Conservation (phyloP, 2,329 filamentous ascomycete genomes). For the Arachnomyces sp. region DNA sequence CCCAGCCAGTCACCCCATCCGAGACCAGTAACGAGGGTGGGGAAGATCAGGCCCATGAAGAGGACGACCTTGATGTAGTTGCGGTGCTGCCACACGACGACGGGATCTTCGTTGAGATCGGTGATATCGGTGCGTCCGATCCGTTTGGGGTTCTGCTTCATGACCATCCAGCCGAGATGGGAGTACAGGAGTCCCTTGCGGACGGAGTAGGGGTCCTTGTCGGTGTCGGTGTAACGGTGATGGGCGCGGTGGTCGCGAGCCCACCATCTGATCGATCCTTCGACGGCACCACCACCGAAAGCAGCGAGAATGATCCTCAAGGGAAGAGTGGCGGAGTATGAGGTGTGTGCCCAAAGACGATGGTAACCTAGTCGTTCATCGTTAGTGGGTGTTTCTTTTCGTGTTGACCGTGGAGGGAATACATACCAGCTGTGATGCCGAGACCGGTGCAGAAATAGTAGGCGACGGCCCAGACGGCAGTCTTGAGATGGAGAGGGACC, state of each 20-base stretch:
- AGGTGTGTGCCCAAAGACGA: constrained; percentile 78
- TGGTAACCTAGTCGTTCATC: constrained; percentile 55
- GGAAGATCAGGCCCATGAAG: constrained; percentile 69
- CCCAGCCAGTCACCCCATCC: constrained; percentile 75
- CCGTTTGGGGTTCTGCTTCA: constrained; percentile 88
- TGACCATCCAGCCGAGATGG: constrained; percentile 83
- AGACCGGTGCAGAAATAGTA: constrained; percentile 82
- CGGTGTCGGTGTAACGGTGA: constrained; percentile 86
- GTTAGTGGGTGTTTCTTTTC: neutral
- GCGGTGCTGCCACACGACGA: constrained; percentile 82
- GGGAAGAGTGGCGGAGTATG: constrained; percentile 68
- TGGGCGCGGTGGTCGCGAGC: constrained; percentile 78
- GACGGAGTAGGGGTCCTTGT: constrained; percentile 86
- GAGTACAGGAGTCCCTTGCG: constrained; percentile 81
- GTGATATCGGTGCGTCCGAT: constrained; percentile 83
- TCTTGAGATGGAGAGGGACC: constrained; percentile 66
- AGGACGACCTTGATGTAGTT: constrained; percentile 76
- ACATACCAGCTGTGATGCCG: constrained; percentile 67
- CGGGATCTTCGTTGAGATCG: constrained; percentile 76
- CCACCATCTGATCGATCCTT: constrained; percentile 87
- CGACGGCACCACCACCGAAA: constrained; percentile 72
- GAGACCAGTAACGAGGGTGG: constrained; percentile 66
- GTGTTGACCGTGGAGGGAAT: neutral
- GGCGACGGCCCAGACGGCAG: constrained; percentile 61
- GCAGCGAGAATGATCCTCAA: constrained; percentile 77